Evolutionary conservation across 2,329 filamentous ascomycete genomes (phyloP).

Genomic region (Colletotrichum horii): DNA sequence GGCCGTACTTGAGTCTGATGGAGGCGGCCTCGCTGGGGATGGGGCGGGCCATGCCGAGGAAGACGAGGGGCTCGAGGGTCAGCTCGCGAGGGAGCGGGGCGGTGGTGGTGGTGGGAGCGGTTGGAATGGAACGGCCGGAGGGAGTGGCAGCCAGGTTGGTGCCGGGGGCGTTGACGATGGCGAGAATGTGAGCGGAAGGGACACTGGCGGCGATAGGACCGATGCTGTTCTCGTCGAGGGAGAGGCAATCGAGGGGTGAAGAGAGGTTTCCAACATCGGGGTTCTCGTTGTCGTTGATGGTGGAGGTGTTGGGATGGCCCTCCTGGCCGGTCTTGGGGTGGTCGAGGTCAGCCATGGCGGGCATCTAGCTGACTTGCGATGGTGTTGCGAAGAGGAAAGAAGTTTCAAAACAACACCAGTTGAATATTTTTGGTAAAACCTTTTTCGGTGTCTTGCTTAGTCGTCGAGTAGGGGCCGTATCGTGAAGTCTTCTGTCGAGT

Average conservation of each 20-base stretch:
- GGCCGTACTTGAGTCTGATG: not conserved
- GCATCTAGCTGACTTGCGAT: not conserved
- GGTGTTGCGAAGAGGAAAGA: not conserved
- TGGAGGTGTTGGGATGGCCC: not conserved
- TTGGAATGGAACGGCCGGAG: too few relatives aligned
- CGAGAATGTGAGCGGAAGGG: not conserved
- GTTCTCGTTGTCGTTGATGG: not conserved
- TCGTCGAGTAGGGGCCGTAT: not conserved
- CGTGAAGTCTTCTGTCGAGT: not conserved
- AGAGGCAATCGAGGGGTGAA: not conserved
- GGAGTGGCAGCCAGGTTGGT: not conserved
- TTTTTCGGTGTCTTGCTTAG: not conserved
- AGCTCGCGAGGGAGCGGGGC: not conserved
- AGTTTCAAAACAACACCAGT: not conserved
- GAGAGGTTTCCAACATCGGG: not conserved
- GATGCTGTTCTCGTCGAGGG: not conserved
- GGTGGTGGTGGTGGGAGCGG: accelerated
- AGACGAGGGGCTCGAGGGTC: not conserved
- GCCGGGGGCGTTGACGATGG: not conserved
- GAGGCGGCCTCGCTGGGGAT: not conserved
- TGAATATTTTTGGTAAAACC: not conserved
- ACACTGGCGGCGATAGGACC: not conserved
- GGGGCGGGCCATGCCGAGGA: not conserved
- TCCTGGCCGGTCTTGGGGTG: not conserved
- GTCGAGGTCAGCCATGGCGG: not conserved